Evolutionary conservation across 1,139 yeast genomes (phyloP).

Genomic region (Meyerozyma carpophila): DNA sequence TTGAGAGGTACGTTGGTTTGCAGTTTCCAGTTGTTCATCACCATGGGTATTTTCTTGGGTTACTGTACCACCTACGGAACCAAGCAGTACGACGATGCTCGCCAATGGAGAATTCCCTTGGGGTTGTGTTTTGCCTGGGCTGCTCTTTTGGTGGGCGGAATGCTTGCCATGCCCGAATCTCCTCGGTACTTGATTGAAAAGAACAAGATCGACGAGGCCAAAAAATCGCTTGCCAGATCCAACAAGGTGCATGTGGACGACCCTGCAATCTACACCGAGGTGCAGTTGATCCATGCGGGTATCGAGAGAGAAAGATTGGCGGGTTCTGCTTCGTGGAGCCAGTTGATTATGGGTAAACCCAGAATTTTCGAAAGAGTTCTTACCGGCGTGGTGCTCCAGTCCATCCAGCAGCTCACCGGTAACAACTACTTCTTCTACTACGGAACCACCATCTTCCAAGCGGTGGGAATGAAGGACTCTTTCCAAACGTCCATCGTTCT

Average conservation of each 20-base stretch:
- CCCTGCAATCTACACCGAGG: slow-evolving; percentile 52
- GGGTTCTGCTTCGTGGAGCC: slow-evolving; percentile 67
- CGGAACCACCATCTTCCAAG: slow-evolving; percentile 70
- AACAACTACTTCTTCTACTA: slow-evolving; percentile 79
- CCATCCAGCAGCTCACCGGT: slow-evolving; percentile 76
- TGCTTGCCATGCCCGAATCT: slow-evolving; percentile 22
- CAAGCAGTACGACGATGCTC: slow-evolving; percentile 11
- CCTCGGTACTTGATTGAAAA: slow-evolving; percentile 20
- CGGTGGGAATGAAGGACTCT: slow-evolving; percentile 71
- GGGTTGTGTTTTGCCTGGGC: slow-evolving; percentile 22
- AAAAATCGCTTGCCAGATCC: slow-evolving; percentile 27
- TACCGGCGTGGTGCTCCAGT: slow-evolving; percentile 61
- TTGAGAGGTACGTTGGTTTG: slow-evolving; percentile 21
- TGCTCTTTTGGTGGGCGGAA: slow-evolving; percentile 17
- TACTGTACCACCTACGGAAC: slow-evolving; percentile 19
- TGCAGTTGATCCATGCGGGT: slow-evolving; percentile 58
- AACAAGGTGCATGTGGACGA: slow-evolving; percentile 59
- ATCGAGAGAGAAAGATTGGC: slow-evolving; percentile 57
- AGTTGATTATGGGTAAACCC: slow-evolving; percentile 62
- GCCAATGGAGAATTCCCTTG: slow-evolving; percentile 16
- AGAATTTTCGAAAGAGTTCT: slow-evolving; percentile 59
- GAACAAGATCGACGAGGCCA: slow-evolving; percentile 11
- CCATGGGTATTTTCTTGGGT: slow-evolving; percentile 45
- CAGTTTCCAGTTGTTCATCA: slow-evolving; percentile 21
- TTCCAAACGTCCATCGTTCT: slow-evolving; percentile 72